phyloP scores from a whole-genome alignment of 495 filamentous ascomycete genomes.

The Aspergillus biplanus region DNA sequence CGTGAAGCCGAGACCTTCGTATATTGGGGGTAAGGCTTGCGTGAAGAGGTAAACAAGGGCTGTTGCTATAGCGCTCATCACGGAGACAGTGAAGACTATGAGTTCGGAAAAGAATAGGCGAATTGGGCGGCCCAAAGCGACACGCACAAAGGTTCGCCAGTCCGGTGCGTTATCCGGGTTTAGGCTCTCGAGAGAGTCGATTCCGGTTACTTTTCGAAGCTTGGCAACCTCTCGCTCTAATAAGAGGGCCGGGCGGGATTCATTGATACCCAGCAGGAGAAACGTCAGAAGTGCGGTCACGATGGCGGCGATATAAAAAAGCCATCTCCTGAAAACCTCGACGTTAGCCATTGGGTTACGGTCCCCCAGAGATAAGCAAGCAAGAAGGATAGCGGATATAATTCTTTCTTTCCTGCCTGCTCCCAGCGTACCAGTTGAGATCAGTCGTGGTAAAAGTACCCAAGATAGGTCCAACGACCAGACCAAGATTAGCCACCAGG shows the following conservation, averaged over 20 bases:
- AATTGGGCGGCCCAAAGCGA: slow-evolving; percentile 45
- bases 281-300: slow-evolving; percentile 38
- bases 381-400: neutral
- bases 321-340: slow-evolving; percentile 25
- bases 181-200: slow-evolving; percentile 28
- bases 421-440: slow-evolving; percentile 36
- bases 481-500: slow-evolving; percentile 44
- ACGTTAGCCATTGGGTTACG: slow-evolving; percentile 3
- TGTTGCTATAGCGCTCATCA: slow-evolving; percentile 50
- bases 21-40: slow-evolving; percentile 53
- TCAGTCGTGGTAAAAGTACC: slow-evolving; percentile 43
- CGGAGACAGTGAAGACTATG: slow-evolving; percentile 50
- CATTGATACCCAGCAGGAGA: slow-evolving; percentile 42
- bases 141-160: slow-evolving; percentile 41
- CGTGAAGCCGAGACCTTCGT: slow-evolving; percentile 46
- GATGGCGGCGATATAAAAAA: slow-evolving; percentile 48
- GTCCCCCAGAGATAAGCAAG: neutral
- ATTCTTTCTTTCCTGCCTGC: neutral
- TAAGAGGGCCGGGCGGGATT: slow-evolving; percentile 48
- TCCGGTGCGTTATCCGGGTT: slow-evolving; percentile 49
- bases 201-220: slow-evolving; percentile 32
- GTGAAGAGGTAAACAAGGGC: slow-evolving; percentile 60
- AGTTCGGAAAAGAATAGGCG: slow-evolving; percentile 54
- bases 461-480: slow-evolving; percentile 50
- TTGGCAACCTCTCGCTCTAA: slow-evolving; percentile 37